These are phyloP conservation scores for Colletotrichum godetiae DNA, from an alignment of 2,329 filamentous ascomycete genomes.

Conservation along the genomic window DNA sequence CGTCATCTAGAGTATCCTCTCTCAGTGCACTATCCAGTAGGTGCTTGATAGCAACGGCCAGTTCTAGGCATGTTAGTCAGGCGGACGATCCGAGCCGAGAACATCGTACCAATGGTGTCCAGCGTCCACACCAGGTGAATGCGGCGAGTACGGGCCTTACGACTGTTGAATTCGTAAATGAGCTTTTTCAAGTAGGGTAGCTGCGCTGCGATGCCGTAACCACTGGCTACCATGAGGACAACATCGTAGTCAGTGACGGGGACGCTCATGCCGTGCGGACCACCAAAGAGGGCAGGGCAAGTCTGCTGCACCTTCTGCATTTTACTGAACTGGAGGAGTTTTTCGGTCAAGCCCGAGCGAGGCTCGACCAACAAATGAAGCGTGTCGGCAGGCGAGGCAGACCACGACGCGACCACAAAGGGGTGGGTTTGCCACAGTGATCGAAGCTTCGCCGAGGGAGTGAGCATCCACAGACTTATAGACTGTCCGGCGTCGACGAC, in stretches of 20 bases:
- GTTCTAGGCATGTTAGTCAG: conserved; percentile 16
- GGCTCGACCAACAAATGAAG: conserved; percentile 4
- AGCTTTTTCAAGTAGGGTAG: conserved; percentile 49
- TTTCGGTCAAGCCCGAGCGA: background rate
- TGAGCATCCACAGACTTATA: background rate
- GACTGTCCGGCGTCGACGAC: background rate
- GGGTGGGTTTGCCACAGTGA: conserved; percentile 1
- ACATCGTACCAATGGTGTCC: conserved; percentile 37
- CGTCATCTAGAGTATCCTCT: conserved; percentile 29
- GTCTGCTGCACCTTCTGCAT: background rate
- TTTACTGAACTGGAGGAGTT: conserved; percentile 6
- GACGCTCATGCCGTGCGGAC: conserved; percentile 44
- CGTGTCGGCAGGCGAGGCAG: background rate
- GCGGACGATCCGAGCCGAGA: background rate
- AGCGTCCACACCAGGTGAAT: conserved; percentile 41
- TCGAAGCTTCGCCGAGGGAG: background rate
- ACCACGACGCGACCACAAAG: background rate
- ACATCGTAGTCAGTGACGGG: conserved; percentile 42
- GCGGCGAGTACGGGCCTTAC: conserved; percentile 39
- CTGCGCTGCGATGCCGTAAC: conserved; percentile 47
- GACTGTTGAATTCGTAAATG: conserved; percentile 47
- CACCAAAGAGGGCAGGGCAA: conserved; percentile 44
- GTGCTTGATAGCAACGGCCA: conserved; percentile 12
- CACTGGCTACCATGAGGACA: conserved; percentile 47
- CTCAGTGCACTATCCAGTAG: conserved; percentile 19